Evolutionary conservation across 2,329 filamentous ascomycete species (phyloP).

Genomic region (Tolypocladium sp.): DNA sequence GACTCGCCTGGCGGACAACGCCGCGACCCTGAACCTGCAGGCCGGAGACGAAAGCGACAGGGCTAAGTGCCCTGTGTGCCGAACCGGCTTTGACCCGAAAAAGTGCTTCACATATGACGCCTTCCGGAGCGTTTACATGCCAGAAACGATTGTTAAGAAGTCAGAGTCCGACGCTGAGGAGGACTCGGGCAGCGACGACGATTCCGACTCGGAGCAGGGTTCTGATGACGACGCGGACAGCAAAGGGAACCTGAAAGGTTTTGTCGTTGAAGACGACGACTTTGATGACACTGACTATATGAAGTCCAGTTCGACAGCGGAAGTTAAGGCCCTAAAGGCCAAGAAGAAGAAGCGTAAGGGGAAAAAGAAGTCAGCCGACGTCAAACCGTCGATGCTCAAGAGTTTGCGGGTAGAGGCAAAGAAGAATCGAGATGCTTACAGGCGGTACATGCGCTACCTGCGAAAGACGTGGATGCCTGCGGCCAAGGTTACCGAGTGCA

Average conservation of each 20-base stretch:
- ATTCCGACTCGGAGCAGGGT: neutral
- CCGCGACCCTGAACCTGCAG: slow-evolving; percentile 42
- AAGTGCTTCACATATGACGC: slow-evolving; percentile 65
- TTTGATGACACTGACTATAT: slow-evolving; percentile 31
- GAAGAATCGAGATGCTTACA: slow-evolving; percentile 55
- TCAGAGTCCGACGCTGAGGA: slow-evolving; percentile 23
- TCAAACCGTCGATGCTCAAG: slow-evolving; percentile 49
- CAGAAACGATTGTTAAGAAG: slow-evolving; percentile 31
- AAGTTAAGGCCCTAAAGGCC: slow-evolving; percentile 18
- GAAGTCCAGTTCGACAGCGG: slow-evolving; percentile 44
- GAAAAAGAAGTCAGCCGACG: slow-evolving; percentile 32
- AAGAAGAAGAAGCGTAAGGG: slow-evolving; percentile 18
- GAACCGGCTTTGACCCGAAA: slow-evolving; percentile 54
- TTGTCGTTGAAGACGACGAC: slow-evolving; percentile 19
- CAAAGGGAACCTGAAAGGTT: slow-evolving; percentile 24
- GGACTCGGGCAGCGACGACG: slow-evolving; percentile 15
- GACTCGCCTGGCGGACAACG: slow-evolving; percentile 54
- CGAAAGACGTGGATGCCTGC: slow-evolving; percentile 63
- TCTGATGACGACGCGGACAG: slow-evolving; percentile 8
- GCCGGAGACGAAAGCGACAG: slow-evolving; percentile 49
- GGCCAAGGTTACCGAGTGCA: slow-evolving; percentile 73
- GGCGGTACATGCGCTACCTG: slow-evolving; percentile 60
- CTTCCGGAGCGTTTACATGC: slow-evolving; percentile 66
- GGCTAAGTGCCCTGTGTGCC: slow-evolving; percentile 68
- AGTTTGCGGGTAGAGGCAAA: slow-evolving; percentile 56